phyloP scores from a whole-genome alignment of 495 filamentous ascomycete species.

The Talaromyces adpressus region DNA sequence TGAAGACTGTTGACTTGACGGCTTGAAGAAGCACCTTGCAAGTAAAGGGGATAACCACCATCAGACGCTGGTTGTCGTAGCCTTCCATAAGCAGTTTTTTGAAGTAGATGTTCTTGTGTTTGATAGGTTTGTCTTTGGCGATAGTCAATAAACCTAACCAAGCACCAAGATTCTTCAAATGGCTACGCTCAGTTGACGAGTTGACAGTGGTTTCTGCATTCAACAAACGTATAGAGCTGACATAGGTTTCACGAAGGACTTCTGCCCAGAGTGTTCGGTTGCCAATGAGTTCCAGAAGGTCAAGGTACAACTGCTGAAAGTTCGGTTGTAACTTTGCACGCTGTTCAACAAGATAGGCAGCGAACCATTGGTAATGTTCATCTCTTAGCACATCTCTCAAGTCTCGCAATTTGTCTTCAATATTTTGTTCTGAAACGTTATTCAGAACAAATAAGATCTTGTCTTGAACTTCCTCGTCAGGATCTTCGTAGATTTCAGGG shows the following conservation, averaged over 20 bases:
- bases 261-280: constrained; percentile 75
- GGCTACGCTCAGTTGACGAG: constrained; percentile 70
- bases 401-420: constrained; percentile 72
- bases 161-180: constrained; percentile 83
- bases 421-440: constrained; percentile 85
- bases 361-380: constrained; percentile 91
- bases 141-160: constrained; percentile 95
- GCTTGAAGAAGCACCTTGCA: constrained; percentile 89
- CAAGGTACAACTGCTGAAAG: constrained; percentile 85
- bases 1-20: constrained; percentile 79
- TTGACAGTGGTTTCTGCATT: constrained; percentile 81
- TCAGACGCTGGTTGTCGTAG: constrained; percentile 78
- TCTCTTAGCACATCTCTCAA: constrained; percentile 70
- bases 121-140: constrained; percentile 90
- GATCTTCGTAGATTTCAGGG: constrained; percentile 62
- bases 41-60: constrained; percentile 90
- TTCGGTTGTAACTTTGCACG: constrained; percentile 96
- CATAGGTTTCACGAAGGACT: constrained; percentile 88
- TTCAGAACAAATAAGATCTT: constrained; percentile 94
- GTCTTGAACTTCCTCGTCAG: constrained; percentile 76
- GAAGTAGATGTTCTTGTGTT: constrained; percentile 94
- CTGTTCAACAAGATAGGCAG: constrained; percentile 89
- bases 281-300: constrained; percentile 76
- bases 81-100: constrained; percentile 90
- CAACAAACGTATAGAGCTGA: constrained; percentile 73